phyloP scores from a whole-genome alignment of 306 rosid genomes.

The Cucurbita maxima region DNA sequence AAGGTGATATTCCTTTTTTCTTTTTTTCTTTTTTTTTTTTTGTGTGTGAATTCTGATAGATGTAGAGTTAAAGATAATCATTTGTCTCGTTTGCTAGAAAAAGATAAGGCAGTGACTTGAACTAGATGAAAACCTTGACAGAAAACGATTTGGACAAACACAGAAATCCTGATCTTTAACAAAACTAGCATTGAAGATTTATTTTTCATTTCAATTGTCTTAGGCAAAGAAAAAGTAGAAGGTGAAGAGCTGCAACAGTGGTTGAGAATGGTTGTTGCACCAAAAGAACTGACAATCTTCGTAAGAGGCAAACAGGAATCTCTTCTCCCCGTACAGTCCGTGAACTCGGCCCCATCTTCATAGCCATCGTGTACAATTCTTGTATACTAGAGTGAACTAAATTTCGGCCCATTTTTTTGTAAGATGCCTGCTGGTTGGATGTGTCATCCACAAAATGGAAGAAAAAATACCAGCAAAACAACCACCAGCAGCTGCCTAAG shows the following conservation, averaged over 20 bases:
- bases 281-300: constrained; percentile 52
- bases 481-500: constrained; percentile 4
- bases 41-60: background rate
- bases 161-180: background rate
- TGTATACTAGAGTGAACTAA: constrained; percentile 36
- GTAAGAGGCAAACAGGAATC: constrained; percentile 43
- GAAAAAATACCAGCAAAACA: constrained; percentile 13
- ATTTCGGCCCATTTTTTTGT: constrained; percentile 25
- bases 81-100: background rate
- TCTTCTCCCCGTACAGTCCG: constrained; percentile 40
- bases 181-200: background rate
- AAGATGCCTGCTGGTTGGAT: constrained; percentile 16
- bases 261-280: constrained; percentile 79
- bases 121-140: background rate
- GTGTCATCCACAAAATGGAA: constrained; percentile 17
- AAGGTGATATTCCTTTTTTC: constrained; percentile 31
- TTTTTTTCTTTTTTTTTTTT: background rate
- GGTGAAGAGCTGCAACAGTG: constrained; percentile 82
- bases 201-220: constrained; percentile 3
- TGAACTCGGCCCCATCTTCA: constrained; percentile 21
- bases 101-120: background rate
- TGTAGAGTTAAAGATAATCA: background rate
- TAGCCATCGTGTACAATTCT: constrained; percentile 2
- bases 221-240: constrained; percentile 87
- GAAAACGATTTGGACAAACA: background rate